A percentile compares a stretch with the other conserved stretches of the same genome.
Conservation (phyloP, 2,329 filamentous ascomycete genomes). For the Fusarium aywerte region DNA sequence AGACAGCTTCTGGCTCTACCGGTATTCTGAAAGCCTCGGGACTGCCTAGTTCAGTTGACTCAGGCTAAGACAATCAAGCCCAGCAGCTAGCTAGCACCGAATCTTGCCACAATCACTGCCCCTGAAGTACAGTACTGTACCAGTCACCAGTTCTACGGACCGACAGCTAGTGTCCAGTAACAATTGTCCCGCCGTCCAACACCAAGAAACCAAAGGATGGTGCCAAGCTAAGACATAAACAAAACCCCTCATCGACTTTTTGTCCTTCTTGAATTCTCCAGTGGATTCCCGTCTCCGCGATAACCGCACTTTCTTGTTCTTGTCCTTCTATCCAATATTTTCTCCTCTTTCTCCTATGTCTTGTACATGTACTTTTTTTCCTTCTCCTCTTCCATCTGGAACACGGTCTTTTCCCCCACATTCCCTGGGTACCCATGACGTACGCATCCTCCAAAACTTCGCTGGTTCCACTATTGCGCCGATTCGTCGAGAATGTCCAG, state of each 20-base stretch:
- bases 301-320: conserved; percentile 28
- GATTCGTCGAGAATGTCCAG: conserved; percentile 19
- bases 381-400: conserved; percentile 28
- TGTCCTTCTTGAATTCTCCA: background rate
- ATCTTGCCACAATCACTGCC: conserved; percentile 30
- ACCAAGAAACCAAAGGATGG: background rate
- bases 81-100: background rate
- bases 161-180: conserved; percentile 1
- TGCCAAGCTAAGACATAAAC: conserved; percentile 2
- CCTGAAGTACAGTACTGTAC: conserved; percentile 25
- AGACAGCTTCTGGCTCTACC: background rate
- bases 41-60: conserved; percentile 12
- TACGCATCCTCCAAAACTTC: conserved; percentile 18
- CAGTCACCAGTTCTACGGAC: background rate
- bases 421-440: conserved; percentile 29
- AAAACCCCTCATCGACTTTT: conserved; percentile 24
- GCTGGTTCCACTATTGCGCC: conserved; percentile 28
- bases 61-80: conserved; percentile 10
- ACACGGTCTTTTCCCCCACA: conserved; percentile 31
- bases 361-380: background rate
- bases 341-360: conserved; percentile 13
- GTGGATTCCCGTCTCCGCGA: conserved; percentile 25
- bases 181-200: background rate
- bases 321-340: conserved; percentile 15
- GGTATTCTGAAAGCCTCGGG: conserved; percentile 1